These are phyloP conservation scores for Podaxis sp. DNA, from an alignment of 768 basidiomycete species.

Conservation along the genomic window DNA sequence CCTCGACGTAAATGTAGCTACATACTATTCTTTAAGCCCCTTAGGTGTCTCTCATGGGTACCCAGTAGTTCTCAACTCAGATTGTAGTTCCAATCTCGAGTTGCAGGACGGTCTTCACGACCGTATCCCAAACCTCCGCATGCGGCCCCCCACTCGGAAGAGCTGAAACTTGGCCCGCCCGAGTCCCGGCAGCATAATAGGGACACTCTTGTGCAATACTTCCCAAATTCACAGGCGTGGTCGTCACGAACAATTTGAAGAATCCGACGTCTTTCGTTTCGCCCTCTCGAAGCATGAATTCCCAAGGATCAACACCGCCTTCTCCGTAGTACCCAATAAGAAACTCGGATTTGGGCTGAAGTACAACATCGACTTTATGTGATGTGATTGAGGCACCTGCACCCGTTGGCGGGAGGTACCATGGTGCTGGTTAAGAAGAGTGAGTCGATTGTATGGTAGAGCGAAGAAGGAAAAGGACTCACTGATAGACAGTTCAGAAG, in stretches of 20 bases:
- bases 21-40: background rate
- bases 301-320: conserved; percentile 29
- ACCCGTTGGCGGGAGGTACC: conserved; percentile 28
- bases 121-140: background rate
- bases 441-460: background rate
- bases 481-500: conserved; percentile 35
- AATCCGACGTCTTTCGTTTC: conserved; percentile 38
- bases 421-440: background rate
- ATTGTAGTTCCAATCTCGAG: background rate
- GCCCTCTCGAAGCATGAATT: conserved; percentile 27
- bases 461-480: conserved; percentile 6
- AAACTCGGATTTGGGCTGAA: conserved; percentile 25
- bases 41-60: too few species aligned
- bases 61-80: background rate
- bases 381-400: conserved; percentile 22
- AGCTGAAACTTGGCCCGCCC: background rate
- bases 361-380: conserved; percentile 23
- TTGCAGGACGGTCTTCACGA: conserved; percentile 7
- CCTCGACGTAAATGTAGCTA: background rate
- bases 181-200: background rate
- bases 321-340: conserved; percentile 39
- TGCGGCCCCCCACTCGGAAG: background rate
- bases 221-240: conserved; percentile 30
- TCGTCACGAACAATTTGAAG: conserved; percentile 42
- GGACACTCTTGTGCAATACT: conserved; percentile 26